Conservation (phyloP, 148 eudicot genomes). For the Rhododendron vialii region DNA sequence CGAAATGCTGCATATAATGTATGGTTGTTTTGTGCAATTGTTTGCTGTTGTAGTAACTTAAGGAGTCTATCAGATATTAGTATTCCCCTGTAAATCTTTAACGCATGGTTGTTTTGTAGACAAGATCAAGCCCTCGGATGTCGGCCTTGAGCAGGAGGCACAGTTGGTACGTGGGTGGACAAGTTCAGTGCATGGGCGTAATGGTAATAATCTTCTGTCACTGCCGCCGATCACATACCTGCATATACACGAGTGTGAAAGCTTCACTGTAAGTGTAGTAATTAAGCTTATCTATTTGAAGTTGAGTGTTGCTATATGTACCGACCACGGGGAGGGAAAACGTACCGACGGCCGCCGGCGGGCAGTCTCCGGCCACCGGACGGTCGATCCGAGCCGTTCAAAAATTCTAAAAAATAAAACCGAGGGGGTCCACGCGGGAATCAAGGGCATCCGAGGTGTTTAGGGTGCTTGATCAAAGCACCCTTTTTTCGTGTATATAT, state of each 20-base stretch:
- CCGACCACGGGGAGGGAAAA: no score
- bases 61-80: not conserved
- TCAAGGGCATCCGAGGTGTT: no score
- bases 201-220: conserved; percentile 50
- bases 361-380: no score
- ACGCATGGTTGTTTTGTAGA: conserved; percentile 33
- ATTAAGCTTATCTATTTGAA: not conserved
- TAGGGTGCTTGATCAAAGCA: no score
- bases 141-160: conserved; percentile 98
- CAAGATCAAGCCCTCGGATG: conserved; percentile 94
- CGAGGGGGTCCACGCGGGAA: no score
- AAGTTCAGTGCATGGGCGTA: conserved; percentile 51
- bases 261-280: conserved; percentile 70
- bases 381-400: no score
- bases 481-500: no score
- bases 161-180: conserved; percentile 70
- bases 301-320: no score
- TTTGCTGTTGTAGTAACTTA: not conserved
- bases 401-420: no score
- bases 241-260: conserved; percentile 80
- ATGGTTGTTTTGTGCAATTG: not conserved
- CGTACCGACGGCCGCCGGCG: no score
- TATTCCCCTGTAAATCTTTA: not conserved
- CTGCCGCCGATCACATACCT: conserved; percentile 77
- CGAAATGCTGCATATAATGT: not conserved